Evolutionary conservation across 257 asterid genomes (phyloP), one percentile per base, ranked within the genome.

Genomic region (Solanum habrochaites): DNA sequence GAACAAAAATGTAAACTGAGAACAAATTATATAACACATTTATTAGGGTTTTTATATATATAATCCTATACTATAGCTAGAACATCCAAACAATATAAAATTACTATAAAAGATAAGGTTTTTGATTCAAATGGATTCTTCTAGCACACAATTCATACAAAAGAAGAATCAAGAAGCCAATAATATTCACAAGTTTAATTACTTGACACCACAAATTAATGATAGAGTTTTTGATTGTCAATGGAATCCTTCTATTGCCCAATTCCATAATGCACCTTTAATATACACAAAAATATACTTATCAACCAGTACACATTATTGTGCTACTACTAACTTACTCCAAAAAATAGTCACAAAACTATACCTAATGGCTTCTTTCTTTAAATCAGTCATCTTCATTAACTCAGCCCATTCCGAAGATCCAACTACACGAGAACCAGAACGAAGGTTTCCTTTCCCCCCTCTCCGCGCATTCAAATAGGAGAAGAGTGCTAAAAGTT

Each of bases 301-400:
- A 39, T 73, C 27, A 37, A 21, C 81, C 18, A 69, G 10, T 14
- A 69, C 4, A 66, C 32, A 69, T 12, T 3, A 67, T 69, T 69
- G n/a, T 31, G 42, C 42, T 4, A 27, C n/a, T n/a, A n/a, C n/a
- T n/a, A n/a, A n/a, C n/a, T n/a, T n/a, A n/a, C 14, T 1, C 73
- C 6, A 66, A 66, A 67, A 27, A 40, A 40, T n/a, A n/a, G 8
- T 12, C 3, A 27, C 9, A 45, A 32, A 18, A 32, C 20, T 31
- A 16, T 32, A 56, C 27, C 16, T n/a, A 66, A 93, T 92, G 93
- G 91, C 94, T 78, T 90, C 94, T 90, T 90, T 93, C 89, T 91
- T n/a, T n/a, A n/a, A 45, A 86, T 87, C n/a, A n/a, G 87, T 78
- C 91, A 29, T 82, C 93, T 88, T 89, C 96, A 27, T 90, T 92